Percentiles rank a stretch among this genome's conserved stretches.
Evolutionary conservation across 1,284 basidiomycete species (phyloP).

Genomic region (Ceratobasidium sp.): DNA sequence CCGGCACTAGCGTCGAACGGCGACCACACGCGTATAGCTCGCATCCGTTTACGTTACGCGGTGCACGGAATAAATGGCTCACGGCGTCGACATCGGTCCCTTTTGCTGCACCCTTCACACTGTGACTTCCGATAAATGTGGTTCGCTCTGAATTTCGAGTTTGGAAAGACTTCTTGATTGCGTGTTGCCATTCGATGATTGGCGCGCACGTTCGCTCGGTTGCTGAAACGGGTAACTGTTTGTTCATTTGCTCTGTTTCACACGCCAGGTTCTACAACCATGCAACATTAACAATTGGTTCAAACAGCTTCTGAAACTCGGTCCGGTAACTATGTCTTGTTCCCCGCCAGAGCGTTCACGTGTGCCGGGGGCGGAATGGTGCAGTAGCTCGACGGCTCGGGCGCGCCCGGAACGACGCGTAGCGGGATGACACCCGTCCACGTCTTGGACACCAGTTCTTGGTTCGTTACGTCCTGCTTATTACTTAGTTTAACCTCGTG

Average conservation of each 20-base stretch:
- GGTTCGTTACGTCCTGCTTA: constrained; percentile 11
- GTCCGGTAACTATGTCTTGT: constrained; percentile 6
- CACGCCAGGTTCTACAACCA: not conserved
- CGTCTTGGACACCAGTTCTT: constrained; percentile 33
- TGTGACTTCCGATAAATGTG: not conserved
- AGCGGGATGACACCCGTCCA: constrained; percentile 37
- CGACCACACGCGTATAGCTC: constrained; percentile 8
- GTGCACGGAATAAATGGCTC: constrained; percentile 1
- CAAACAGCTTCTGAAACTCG: not conserved
- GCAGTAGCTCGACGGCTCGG: constrained; percentile 39
- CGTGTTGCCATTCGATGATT: constrained; percentile 2
- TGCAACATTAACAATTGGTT: not conserved
- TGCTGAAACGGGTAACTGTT: not conserved
- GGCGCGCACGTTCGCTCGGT: not conserved
- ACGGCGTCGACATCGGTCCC: not conserved
- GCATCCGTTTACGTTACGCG: not conserved
- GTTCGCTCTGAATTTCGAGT: not conserved
- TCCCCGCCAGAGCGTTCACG: constrained; percentile 9
- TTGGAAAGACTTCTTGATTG: not conserved
- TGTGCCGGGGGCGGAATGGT: constrained; percentile 18
- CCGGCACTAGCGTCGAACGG: not conserved
- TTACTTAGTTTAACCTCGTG: not conserved
- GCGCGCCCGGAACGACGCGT: constrained; percentile 21
- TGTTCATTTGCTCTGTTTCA: constrained; percentile 1
- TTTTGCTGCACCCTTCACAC: not conserved